A percentile compares a stretch with the other conserved stretches of the same genome.
phyloP scores from a whole-genome alignment of 805 yeast genomes.

The Nakazawaea molendinolei region DNA sequence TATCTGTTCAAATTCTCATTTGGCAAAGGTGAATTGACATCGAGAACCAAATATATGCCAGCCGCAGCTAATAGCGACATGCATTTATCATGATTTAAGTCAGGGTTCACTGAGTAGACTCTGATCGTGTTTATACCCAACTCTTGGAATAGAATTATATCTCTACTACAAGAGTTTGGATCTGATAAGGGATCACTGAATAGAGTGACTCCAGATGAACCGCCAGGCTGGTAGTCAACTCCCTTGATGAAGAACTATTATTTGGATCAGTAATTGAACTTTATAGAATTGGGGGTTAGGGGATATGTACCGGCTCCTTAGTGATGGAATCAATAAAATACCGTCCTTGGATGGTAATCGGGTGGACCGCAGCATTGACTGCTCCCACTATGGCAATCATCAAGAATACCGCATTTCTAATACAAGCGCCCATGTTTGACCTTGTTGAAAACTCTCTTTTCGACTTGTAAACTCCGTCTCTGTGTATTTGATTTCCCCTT shows the following conservation, averaged over 20 bases:
- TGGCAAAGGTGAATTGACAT: constrained; percentile 81
- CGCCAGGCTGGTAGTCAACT: constrained; percentile 95
- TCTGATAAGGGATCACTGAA: constrained; percentile 72
- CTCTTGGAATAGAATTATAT: constrained; percentile 71
- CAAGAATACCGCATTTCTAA: too few species aligned
- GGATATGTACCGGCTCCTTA: constrained; percentile 49
- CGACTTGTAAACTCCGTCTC: too few species aligned
- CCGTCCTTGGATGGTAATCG: constrained; percentile 61
- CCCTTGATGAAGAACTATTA: constrained; percentile 82
- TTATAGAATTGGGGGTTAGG: neutral
- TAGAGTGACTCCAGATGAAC: constrained; percentile 66
- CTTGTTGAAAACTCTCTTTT: too few species aligned
- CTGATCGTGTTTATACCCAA: constrained; percentile 84
- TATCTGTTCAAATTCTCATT: constrained; percentile 80
- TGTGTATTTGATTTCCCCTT: too few species aligned
- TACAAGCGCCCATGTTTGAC: too few species aligned
- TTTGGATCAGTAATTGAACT: too few species aligned
- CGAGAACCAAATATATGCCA: constrained; percentile 86
- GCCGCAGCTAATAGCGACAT: constrained; percentile 89
- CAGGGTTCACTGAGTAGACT: constrained; percentile 81
- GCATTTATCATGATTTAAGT: constrained; percentile 77
- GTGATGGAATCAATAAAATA: constrained; percentile 75
- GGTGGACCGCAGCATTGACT: constrained; percentile 39
- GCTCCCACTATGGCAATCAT: too few species aligned
- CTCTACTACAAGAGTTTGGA: constrained; percentile 68